Evolutionary conservation across 139 green algal species (phyloP).

Genomic region (Volvox reticuliferus): DNA sequence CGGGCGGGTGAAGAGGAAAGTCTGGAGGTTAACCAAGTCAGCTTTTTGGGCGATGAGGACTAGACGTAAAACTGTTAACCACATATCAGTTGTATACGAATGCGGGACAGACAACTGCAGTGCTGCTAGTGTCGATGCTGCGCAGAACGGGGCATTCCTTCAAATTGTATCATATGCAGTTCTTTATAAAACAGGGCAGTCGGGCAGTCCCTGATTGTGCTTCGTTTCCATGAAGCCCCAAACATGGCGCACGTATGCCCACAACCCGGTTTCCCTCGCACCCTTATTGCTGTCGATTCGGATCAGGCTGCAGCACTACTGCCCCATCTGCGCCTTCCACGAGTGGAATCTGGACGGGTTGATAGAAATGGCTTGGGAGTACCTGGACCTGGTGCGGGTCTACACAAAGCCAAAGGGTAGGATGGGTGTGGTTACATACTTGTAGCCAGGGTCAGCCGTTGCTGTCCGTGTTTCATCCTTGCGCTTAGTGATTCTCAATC

Average conservation of each 20-base stretch:
- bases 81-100: no score
- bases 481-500: neutral
- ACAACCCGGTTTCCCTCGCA: neutral
- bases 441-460: neutral
- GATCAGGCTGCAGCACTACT: conserved; percentile 94
- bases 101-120: no score
- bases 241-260: no score
- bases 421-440: neutral
- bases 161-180: neutral
- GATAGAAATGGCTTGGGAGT: conserved; percentile 97
- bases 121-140: no score
- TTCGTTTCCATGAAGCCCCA: no score
- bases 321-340: conserved; percentile 91
- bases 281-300: neutral
- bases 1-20: no score
- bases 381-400: conserved; percentile 93
- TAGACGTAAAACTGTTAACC: no score
- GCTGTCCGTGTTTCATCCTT: no score
- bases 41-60: no score
- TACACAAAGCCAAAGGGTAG: conserved; percentile 94
- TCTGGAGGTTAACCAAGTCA: no score
- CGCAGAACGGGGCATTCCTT: no score
- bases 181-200: neutral
- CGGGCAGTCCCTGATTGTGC: no score
- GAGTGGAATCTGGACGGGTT: conserved; percentile 95